A percentile compares a stretch with the other conserved stretches of the same genome.
These are phyloP conservation scores for Nakazawaea ernobii DNA, from an alignment of 805 yeast species.

Conservation along the genomic window DNA sequence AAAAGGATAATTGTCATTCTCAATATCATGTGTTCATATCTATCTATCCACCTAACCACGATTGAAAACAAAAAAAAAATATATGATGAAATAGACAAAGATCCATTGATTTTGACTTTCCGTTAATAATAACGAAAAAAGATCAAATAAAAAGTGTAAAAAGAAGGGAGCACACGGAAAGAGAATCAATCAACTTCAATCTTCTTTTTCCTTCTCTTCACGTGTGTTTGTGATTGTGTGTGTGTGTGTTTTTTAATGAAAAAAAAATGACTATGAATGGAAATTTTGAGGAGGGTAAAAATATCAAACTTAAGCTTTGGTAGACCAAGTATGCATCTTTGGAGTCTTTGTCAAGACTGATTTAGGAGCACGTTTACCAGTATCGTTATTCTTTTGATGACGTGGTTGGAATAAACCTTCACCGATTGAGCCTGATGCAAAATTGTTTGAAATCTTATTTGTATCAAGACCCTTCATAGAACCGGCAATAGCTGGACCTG, in stretches of 20 bases:
- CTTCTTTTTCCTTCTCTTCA: too few relatives aligned
- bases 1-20: too few relatives aligned
- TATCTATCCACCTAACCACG: too few relatives aligned
- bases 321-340: constrained; percentile 39
- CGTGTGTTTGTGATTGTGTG: too few relatives aligned
- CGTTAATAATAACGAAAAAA: too few relatives aligned
- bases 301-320: constrained; percentile 37
- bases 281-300: not conserved
- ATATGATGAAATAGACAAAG: too few relatives aligned
- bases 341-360: constrained; percentile 39
- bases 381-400: constrained; percentile 75
- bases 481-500: constrained; percentile 87
- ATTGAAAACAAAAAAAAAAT: too few relatives aligned
- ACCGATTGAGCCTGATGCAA: constrained; percentile 22
- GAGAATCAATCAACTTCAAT: too few relatives aligned
- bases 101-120: too few relatives aligned
- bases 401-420: constrained; percentile 88
- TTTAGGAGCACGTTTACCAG: constrained; percentile 47
- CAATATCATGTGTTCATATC: too few relatives aligned
- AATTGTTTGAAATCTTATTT: constrained; percentile 16
- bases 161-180: too few relatives aligned
- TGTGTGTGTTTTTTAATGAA: not conserved
- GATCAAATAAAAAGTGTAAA: too few relatives aligned
- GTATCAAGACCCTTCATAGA: constrained; percentile 35
- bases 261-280: not conserved